Conservation (phyloP, 2,329 filamentous ascomycete species). For the Pseudogymnoascus sp. region DNA sequence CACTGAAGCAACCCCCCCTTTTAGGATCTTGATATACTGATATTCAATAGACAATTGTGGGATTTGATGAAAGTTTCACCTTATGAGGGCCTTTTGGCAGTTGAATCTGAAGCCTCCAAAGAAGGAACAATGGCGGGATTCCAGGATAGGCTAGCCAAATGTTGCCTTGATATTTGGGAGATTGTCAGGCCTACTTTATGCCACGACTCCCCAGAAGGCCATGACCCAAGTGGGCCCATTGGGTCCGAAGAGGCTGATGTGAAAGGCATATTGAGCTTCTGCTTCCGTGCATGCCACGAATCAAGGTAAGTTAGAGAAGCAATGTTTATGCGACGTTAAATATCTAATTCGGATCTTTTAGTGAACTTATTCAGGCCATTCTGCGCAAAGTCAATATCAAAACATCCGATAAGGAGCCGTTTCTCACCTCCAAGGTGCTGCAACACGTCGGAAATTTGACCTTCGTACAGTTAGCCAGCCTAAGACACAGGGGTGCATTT, state of each 20-base stretch:
- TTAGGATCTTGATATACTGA: neutral
- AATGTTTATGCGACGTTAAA: neutral
- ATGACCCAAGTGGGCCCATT: slow-evolving; percentile 68
- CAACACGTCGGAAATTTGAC: slow-evolving; percentile 61
- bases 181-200: slow-evolving; percentile 72
- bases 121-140: slow-evolving; percentile 10
- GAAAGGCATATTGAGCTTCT: slow-evolving; percentile 88
- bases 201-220: slow-evolving; percentile 88
- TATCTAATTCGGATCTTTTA: slow-evolving; percentile 28
- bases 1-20: neutral
- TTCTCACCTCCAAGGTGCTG: slow-evolving; percentile 49
- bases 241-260: slow-evolving; percentile 64
- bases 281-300: slow-evolving; percentile 90
- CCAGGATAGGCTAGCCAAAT: slow-evolving; percentile 47
- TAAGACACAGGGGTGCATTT: slow-evolving; percentile 87
- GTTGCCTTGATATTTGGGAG: slow-evolving; percentile 65
- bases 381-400: slow-evolving; percentile 44
- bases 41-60: slow-evolving; percentile 1
- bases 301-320: slow-evolving; percentile 56
- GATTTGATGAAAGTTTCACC: slow-evolving; percentile 9
- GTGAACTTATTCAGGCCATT: slow-evolving; percentile 61
- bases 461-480: slow-evolving; percentile 70
- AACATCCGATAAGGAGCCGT: slow-evolving; percentile 31
- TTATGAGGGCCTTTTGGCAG: slow-evolving; percentile 8
- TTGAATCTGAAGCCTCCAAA: slow-evolving; percentile 11